Conservation (phyloP, 768 basidiomycete species). For the Rhodotorula paludigena region DNA sequence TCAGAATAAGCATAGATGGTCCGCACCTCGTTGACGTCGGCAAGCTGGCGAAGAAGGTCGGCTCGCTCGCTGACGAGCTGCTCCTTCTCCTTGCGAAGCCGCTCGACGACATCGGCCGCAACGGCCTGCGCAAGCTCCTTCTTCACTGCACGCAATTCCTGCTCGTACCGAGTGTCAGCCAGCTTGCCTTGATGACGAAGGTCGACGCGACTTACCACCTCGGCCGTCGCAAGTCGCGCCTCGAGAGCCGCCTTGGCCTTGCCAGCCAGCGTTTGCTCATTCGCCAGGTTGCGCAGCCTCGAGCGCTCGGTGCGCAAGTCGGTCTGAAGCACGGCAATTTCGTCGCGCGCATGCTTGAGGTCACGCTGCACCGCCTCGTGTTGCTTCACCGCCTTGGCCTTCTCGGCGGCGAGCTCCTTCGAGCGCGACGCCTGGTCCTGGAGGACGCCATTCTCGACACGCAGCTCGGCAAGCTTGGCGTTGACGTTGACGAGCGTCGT, state of each 20-base stretch:
- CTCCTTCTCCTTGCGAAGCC: conserved; percentile 70
- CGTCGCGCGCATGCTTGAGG: conserved; percentile 46
- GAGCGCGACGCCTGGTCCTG: conserved; percentile 57
- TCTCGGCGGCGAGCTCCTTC: conserved; percentile 51
- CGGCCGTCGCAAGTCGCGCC: conserved; percentile 2
- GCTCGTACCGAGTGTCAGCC: neutral
- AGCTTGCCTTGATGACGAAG: neutral
- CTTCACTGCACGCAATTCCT: conserved; percentile 21
- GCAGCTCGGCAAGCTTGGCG: conserved; percentile 50
- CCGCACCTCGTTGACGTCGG: conserved; percentile 65
- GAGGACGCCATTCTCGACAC: conserved; percentile 67
- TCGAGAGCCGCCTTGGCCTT: conserved; percentile 54
- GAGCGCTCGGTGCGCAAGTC: conserved; percentile 67
- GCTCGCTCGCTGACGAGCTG: conserved; percentile 66
- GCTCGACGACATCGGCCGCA: conserved; percentile 59
- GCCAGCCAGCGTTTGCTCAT: conserved; percentile 61
- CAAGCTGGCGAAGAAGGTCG: conserved; percentile 63
- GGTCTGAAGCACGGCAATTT: conserved; percentile 64
- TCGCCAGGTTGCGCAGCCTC: conserved; percentile 59
- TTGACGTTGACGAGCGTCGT: conserved; percentile 53
- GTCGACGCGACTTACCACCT: conserved; percentile 5
- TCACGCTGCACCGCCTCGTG: conserved; percentile 61
- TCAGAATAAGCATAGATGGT: neutral
- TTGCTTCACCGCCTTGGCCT: conserved; percentile 57
- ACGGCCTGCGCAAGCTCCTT: neutral